A percentile compares a stretch with the other conserved stretches of the same genome.
phyloP scores from a whole-genome alignment of 73 alveolate genomes.

The Paramecium tetraurelia region DNA sequence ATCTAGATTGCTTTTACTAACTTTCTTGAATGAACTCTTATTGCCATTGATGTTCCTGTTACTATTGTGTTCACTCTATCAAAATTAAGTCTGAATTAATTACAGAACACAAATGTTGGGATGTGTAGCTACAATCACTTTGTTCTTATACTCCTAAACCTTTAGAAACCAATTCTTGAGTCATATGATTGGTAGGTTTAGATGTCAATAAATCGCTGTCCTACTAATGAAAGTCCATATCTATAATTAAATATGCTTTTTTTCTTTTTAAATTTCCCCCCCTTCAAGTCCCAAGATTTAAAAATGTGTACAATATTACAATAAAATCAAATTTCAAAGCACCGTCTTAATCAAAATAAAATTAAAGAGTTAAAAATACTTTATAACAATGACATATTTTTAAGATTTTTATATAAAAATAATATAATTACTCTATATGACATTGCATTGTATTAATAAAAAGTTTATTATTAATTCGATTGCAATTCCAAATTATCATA shows the following conservation, averaged over 20 bases:
- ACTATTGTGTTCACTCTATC: neutral
- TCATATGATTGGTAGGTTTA: neutral
- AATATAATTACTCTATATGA: neutral
- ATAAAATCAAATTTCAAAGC: neutral
- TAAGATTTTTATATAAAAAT: neutral
- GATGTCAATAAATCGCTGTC: slow-evolving; percentile 12
- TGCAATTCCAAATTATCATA: neutral
- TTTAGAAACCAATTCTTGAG: neutral
- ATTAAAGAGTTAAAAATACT: neutral
- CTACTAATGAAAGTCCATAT: slow-evolving; percentile 22
- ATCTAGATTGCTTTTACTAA: neutral
- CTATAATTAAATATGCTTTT: slow-evolving; percentile 19
- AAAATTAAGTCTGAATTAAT: neutral
- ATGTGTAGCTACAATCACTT: neutral
- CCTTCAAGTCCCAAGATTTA: neutral
- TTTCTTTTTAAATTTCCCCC: neutral
- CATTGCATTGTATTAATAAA: neutral
- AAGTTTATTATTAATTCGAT: neutral
- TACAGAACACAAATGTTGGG: neutral
- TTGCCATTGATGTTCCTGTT: neutral
- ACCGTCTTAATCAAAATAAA: neutral
- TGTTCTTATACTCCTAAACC: neutral
- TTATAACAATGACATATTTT: neutral
- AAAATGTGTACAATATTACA: neutral
- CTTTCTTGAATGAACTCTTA: slow-evolving; percentile 25